Evolutionary conservation across 2,329 filamentous ascomycete genomes (phyloP), one percentile per base, ranked within the genome.

Genomic region (Calonectria ilicicola): DNA sequence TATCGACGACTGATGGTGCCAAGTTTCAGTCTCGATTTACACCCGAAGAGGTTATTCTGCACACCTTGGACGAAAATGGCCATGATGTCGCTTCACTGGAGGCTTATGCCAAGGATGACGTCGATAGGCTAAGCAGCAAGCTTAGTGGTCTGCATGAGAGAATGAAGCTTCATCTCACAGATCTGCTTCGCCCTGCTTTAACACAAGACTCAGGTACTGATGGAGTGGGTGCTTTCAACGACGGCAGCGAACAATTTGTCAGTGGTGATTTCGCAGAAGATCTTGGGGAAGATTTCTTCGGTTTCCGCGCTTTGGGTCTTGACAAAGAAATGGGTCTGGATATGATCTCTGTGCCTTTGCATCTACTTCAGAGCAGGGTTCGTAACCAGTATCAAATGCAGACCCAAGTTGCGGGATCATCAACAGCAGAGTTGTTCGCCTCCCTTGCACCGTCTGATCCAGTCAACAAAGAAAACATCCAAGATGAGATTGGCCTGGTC

Each of bases 281-380:
- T 78, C 93, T 99, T 15, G 96, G 96, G 73, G 97, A 99, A 86
- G 97, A 99, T 85, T 99, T 98, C 90, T 99, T 99, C 81, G 97
- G 97, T 32, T 98, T 99, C 90, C 96, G 95, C 82, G 96, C 98
- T 72, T 91, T 99, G 56, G 97, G 97, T 51, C 89, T 99, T 70
- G 95, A 98, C 80, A 93, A 92, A 78, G 97, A 99, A 82, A 93
- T 98, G 81, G 96, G 96, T 21, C 89, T 97, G 74, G 93, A 96
- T 38, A 94, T 94, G 77, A 91, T 98, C 73, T 96, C 94, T 66
- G 97, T 99, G 42, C 97, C 97, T 27, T 89, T 99, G 71, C 97
- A 99, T 85, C 91, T 99, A 23, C 90, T 99, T 32, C 97, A 98
- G 82, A 95, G 95, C 77, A 92, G 96, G 79, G 95, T 99, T 79